Evolutionary conservation across 129 eudicot genomes (phyloP), one percentile per base, ranked within the genome.

Genomic region (Escallonia rubra): DNA sequence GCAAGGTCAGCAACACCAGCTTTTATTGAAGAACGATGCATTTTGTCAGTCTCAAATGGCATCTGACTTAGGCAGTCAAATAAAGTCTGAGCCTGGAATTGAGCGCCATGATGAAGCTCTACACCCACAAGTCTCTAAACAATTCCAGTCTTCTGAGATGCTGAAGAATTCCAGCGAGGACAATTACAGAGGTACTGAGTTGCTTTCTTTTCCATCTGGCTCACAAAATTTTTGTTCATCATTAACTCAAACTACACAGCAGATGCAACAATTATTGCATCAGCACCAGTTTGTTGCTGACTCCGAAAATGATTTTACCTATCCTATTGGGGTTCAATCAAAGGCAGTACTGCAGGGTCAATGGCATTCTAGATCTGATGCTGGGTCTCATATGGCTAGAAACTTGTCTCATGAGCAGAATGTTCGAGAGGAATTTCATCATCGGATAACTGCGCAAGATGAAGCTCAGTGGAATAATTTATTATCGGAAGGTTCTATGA

Each of bases 351-450:
- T 68, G 59, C 79, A 68, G 68, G 89, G 85, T 71, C 93, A 87
- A 50, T 82, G 88, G 93, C 74, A 77, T 64, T 67, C 97, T 43
- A 78, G 77, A 57, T 76, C 87, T 4, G 80, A 78, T 54, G 90
- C 88, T 51, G 70, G 67, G 50, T 71, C 81, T 52, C 73, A 71
- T 49, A 55, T 74, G 64, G 59, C 80, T 39, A 88, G 78, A 58
- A 75, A 70, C 76, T 42, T 73, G 63, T 63, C 82, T 23, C 74
- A 66, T 41, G 80, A 81, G 54, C 84, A 74, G 34, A 77, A 71
- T 67, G 74, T 92, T 67, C 88, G 74, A 61, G 83, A 82, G 71
- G 96, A 86, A 15, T 78, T 75, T 65, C 68, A 64, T 61, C 95
- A 92, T 54, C 79, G 89, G 69, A 61, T 80, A 66, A 64, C 67